Percentiles rank a stretch among this genome's conserved stretches.
Evolutionary conservation across 2,329 filamentous ascomycete genomes (phyloP).

Genomic region (Clonostachys chloroleuca): DNA sequence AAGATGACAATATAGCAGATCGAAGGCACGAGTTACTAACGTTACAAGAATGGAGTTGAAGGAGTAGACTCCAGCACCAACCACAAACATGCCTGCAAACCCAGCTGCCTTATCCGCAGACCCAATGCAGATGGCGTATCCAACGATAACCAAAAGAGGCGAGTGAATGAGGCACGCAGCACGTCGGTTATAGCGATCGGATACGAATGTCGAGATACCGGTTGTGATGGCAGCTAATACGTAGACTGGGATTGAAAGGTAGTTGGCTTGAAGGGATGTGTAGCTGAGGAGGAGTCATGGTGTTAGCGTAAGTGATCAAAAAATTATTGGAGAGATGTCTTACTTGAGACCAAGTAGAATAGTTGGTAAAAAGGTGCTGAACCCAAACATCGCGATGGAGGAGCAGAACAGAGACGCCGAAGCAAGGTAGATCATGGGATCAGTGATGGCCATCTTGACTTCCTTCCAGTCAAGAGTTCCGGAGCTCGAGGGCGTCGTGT

Average conservation of each 20-base stretch:
- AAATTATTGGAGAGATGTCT: neutral
- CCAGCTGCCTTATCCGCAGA: conserved; percentile 17
- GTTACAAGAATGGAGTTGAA: conserved; percentile 8
- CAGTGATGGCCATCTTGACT: conserved; percentile 18
- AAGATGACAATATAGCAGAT: neutral
- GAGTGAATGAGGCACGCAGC: conserved; percentile 18
- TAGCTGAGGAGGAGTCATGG: neutral
- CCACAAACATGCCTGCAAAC: conserved; percentile 25
- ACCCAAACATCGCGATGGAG: conserved; percentile 22
- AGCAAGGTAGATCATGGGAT: conserved; percentile 19
- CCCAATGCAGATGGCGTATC: conserved; percentile 23
- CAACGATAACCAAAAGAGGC: conserved; percentile 18
- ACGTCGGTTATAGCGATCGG: conserved; percentile 21
- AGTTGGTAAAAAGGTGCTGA: conserved; percentile 20
- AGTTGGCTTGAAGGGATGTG: conserved; percentile 15
- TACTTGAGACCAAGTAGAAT: neutral
- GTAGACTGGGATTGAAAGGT: conserved; percentile 27
- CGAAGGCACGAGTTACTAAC: conserved; percentile 3
- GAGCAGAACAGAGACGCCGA: conserved; percentile 22
- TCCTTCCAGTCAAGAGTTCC: conserved; percentile 19
- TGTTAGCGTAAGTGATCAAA: neutral
- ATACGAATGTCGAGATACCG: conserved; percentile 13
- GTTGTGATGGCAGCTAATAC: conserved; percentile 17
- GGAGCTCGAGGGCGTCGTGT: conserved; percentile 16
- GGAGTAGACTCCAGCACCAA: conserved; percentile 6